Evolutionary conservation across 148 eudicot species (phyloP), one percentile per base, ranked within the genome.

Genomic region (Chenopodium berlandieri): DNA sequence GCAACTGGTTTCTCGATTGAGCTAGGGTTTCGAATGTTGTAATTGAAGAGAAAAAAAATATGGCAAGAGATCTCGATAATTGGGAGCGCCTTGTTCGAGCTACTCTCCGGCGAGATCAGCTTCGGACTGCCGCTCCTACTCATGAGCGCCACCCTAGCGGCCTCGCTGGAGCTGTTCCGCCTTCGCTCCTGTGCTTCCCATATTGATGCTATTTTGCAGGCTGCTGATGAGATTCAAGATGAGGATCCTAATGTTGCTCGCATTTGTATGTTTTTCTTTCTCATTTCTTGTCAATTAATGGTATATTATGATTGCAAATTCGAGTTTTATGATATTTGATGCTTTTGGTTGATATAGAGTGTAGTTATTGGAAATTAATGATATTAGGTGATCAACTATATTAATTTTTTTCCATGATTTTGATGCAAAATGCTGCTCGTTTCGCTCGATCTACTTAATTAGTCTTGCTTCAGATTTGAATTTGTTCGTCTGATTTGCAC

Each of bases 51-150:
- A 14, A 22, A 13, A 25, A 2, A 4, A 25, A 20, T 12, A 84
- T 93, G 98, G 90, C 63, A 74, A 87, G 93, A 85, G 94, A 87
- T 82, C 86, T 80, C 40, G 89, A 92, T 22, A 95, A 93, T 76
- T 95, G 98, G 98, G 91, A 89, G 23, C 90, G 98, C 37, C 87
- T 95, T 2, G 96, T 95, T 7, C 92, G 92, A 16, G 92, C 97
- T 10, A 91, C 90, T 50, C 85, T 93, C 66, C 92, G 88, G 75
- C 81, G 92, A n/a, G 94, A 92, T 82, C 95, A 91, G 84, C 91
- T 89, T 20, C 94, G 92, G n/a, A 44, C 65, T 7, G 27, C 89
- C 25, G 91, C 92, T n/a, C 83, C 87, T 1, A 92, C 93, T 27
- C 94, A 89, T 37, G 97, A 86, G 79, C 82, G 94, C 47, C 88